Evolutionary conservation across 1,284 basidiomycete genomes (phyloP).

Genomic region (Apiotrichum mycotoxinovorans): DNA sequence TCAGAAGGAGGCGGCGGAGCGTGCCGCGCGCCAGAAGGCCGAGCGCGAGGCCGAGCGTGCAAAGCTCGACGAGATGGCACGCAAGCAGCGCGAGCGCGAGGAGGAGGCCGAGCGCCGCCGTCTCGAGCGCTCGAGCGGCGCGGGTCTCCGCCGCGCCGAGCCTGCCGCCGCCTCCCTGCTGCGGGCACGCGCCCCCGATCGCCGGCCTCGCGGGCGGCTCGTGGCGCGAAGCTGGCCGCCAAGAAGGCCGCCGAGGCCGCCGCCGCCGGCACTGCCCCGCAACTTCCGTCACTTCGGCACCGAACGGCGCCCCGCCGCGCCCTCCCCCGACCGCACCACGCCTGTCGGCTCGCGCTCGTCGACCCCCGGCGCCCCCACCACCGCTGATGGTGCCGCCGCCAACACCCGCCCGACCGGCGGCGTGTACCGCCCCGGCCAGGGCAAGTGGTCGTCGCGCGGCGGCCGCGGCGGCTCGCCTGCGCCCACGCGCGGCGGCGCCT

Average conservation of each 20-base stretch:
- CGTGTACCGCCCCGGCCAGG: slow-evolving; percentile 53
- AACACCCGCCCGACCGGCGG: neutral
- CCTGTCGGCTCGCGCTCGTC: slow-evolving; percentile 3
- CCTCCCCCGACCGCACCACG: slow-evolving; percentile 7
- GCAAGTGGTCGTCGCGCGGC: slow-evolving; percentile 53
- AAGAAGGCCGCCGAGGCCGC: slow-evolving; percentile 20
- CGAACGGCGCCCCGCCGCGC: slow-evolving; percentile 1
- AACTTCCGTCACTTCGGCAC: neutral
- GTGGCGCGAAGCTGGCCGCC: slow-evolving; percentile 37
- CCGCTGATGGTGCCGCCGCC: neutral
- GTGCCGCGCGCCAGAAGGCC: slow-evolving; percentile 27
- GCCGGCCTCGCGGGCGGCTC: slow-evolving; percentile 32
- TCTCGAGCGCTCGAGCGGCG: slow-evolving; percentile 35
- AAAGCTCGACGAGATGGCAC: slow-evolving; percentile 59
- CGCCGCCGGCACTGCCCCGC: slow-evolving; percentile 24
- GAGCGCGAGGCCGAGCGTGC: slow-evolving; percentile 65
- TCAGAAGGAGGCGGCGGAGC: slow-evolving; percentile 49
- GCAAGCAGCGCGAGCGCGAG: slow-evolving; percentile 66
- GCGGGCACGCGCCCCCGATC: slow-evolving; percentile 39
- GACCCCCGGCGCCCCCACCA: neutral
- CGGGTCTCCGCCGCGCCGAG: slow-evolving; percentile 20
- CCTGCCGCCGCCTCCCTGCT: slow-evolving; percentile 22
- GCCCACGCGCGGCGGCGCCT: slow-evolving; percentile 1
- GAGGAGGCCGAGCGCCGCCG: slow-evolving; percentile 68
- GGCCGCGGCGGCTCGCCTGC: neutral